Percentiles rank a stretch among this genome's conserved stretches.
phyloP scores from a whole-genome alignment of 345 rosid species.

The Rhizophora apiculata region DNA sequence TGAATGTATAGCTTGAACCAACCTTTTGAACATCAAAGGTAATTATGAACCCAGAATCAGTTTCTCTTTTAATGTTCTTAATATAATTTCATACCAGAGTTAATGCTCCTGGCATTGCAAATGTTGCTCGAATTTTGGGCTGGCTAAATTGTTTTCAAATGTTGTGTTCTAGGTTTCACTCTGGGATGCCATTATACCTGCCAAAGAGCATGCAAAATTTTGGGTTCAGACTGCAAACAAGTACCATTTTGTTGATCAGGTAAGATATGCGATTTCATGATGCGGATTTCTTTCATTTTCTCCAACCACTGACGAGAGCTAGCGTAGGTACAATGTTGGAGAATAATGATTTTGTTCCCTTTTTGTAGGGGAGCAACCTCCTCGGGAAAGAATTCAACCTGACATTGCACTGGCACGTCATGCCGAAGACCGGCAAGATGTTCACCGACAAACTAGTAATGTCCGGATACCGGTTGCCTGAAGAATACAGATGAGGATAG shows the following conservation, averaged over 20 bases:
- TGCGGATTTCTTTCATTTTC: not conserved
- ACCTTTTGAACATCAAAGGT: not conserved
- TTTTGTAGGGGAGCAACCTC: constrained; percentile 70
- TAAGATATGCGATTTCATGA: constrained; percentile 10
- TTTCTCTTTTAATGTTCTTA: not conserved
- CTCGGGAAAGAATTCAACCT: constrained; percentile 81
- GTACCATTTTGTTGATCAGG: constrained; percentile 95
- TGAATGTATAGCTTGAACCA: too few species aligned
- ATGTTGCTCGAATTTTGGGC: not conserved
- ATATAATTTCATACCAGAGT: not conserved
- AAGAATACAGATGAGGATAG: constrained; percentile 56
- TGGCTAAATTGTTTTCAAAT: not conserved
- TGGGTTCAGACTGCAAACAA: constrained; percentile 70
- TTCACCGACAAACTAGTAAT: constrained; percentile 65
- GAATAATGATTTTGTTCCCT: constrained; percentile 8
- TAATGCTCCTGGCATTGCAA: not conserved
- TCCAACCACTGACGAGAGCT: not conserved
- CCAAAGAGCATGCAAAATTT: constrained; percentile 77
- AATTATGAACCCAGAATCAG: constrained; percentile 1
- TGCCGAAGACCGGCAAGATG: constrained; percentile 97
- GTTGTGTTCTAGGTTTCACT: constrained; percentile 59
- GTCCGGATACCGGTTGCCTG: constrained; percentile 72
- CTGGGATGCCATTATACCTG: constrained; percentile 91
- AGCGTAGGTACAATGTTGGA: not conserved
- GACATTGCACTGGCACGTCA: constrained; percentile 93